Conservation (phyloP, 2,329 filamentous ascomycete species). For the Saccharata proteae region DNA sequence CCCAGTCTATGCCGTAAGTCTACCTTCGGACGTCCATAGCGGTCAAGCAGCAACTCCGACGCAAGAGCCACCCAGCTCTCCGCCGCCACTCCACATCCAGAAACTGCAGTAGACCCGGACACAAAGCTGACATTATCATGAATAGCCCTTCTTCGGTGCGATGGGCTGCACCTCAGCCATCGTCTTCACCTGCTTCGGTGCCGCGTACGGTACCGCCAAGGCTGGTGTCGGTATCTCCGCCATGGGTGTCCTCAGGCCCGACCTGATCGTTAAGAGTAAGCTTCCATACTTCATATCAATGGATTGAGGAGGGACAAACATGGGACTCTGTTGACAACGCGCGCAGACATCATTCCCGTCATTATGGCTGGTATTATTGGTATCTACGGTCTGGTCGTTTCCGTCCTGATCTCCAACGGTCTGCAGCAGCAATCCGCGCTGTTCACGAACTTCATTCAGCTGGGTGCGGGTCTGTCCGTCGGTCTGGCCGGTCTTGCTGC, state of each 20-base stretch:
- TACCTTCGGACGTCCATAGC: conserved; percentile 5
- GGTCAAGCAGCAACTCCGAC: conserved; percentile 11
- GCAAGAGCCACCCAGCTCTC: conserved; percentile 10
- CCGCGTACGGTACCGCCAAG: conserved; percentile 97
- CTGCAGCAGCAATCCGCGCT: conserved; percentile 34
- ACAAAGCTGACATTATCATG: conserved; percentile 13
- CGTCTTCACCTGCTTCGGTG: conserved; percentile 92
- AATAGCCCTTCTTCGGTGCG: conserved; percentile 83
- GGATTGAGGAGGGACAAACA: conserved; percentile 10
- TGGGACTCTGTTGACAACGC: conserved; percentile 10
- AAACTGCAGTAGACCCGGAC: background rate
- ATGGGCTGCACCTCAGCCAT: conserved; percentile 95
- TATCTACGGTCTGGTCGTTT: conserved; percentile 59
- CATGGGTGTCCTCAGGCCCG: conserved; percentile 95
- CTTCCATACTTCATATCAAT: conserved; percentile 9
- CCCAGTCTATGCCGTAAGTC: conserved; percentile 97
- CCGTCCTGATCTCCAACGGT: conserved; percentile 42
- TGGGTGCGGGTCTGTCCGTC: conserved; percentile 40
- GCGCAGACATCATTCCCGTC: conserved; percentile 89
- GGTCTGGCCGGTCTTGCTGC: conserved; percentile 87
- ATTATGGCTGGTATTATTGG: conserved; percentile 99
- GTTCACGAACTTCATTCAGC: conserved; percentile 41
- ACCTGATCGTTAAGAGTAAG: conserved; percentile 97
- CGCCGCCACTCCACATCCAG: conserved; percentile 1
- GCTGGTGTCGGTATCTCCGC: conserved; percentile 96